Evolutionary conservation across 495 filamentous ascomycete species (phyloP).

Genomic region (Cercophora sp.): DNA sequence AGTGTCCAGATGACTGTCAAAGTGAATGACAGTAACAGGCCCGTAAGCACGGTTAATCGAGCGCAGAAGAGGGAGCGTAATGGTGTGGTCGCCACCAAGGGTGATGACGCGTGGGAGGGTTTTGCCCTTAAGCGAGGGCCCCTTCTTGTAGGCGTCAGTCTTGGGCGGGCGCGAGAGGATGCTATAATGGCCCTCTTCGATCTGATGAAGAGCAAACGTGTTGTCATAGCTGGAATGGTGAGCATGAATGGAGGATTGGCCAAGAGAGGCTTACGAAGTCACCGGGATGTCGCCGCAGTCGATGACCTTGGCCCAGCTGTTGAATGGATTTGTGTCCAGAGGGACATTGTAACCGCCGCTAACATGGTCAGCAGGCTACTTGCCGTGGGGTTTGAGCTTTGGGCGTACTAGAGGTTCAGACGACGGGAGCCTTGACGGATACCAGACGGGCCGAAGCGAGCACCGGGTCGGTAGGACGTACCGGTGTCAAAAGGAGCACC

Average conservation of each 20-base stretch:
- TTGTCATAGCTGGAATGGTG: too few species aligned
- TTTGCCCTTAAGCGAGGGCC: conserved; percentile 48
- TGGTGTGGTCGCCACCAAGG: conserved; percentile 78
- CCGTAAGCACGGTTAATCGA: conserved; percentile 73
- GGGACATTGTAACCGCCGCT: conserved; percentile 76
- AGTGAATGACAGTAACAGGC: conserved; percentile 79
- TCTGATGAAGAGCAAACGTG: conserved; percentile 70
- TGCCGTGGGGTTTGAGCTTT: neutral
- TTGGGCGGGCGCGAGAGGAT: conserved; percentile 49
- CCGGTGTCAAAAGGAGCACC: conserved; percentile 40
- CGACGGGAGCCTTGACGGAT: conserved; percentile 78
- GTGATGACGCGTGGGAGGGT: conserved; percentile 62
- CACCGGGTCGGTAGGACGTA: conserved; percentile 48
- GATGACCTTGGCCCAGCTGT: conserved; percentile 69
- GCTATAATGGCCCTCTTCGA: conserved; percentile 63
- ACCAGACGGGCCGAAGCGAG: conserved; percentile 81
- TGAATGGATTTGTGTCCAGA: conserved; percentile 74
- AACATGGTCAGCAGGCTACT: neutral
- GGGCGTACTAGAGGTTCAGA: conserved; percentile 55
- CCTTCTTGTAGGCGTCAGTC: conserved; percentile 43
- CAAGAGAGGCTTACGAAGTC: too few species aligned
- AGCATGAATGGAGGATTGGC: too few species aligned
- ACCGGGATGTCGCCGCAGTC: conserved; percentile 85
- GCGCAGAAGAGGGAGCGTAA: conserved; percentile 73
- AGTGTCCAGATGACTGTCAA: conserved; percentile 78